phyloP scores from a whole-genome alignment of 2,329 filamentous ascomycete genomes.

The Aureobasidium pullulans region DNA sequence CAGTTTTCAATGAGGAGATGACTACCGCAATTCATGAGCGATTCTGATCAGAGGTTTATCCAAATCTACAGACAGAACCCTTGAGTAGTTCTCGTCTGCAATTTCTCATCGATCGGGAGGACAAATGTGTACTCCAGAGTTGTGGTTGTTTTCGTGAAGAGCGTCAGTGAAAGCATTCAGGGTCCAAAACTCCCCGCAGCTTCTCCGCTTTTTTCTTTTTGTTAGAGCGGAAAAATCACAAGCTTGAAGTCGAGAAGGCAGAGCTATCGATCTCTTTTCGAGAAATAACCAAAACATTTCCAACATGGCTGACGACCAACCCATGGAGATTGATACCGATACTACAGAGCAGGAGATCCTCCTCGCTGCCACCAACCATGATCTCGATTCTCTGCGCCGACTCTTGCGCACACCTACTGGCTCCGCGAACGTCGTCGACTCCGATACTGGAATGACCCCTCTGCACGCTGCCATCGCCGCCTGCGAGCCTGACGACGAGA shows the following conservation, averaged over 20 bases:
- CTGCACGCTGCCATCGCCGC: slow-evolving; percentile 81
- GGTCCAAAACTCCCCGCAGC: neutral
- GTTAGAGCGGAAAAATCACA: neutral
- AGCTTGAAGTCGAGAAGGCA: neutral
- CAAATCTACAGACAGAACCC: no score
- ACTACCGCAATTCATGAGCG: no score
- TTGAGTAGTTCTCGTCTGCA: no score
- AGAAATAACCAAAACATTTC: no score
- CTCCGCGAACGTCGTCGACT: slow-evolving; percentile 70
- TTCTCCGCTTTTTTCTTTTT: neutral
- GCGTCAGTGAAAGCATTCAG: no score
- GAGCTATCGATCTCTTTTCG: neutral
- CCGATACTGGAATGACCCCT: slow-evolving; percentile 76
- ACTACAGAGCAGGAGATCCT: slow-evolving; percentile 53
- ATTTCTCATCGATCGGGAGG: no score
- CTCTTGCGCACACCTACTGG: slow-evolving; percentile 51
- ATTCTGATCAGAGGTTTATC: no score
- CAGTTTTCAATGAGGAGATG: neutral
- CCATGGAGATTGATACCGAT: slow-evolving; percentile 32
- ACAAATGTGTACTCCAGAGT: no score
- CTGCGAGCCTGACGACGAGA: slow-evolving; percentile 38
- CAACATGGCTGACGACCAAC: slow-evolving; percentile 14
- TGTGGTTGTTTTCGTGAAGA: no score
- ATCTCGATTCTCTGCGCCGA: slow-evolving; percentile 59
- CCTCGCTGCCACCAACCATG: slow-evolving; percentile 58